Evolutionary conservation across 2,329 filamentous ascomycete species (phyloP).

Genomic region (Clarireedia monteithiana): DNA sequence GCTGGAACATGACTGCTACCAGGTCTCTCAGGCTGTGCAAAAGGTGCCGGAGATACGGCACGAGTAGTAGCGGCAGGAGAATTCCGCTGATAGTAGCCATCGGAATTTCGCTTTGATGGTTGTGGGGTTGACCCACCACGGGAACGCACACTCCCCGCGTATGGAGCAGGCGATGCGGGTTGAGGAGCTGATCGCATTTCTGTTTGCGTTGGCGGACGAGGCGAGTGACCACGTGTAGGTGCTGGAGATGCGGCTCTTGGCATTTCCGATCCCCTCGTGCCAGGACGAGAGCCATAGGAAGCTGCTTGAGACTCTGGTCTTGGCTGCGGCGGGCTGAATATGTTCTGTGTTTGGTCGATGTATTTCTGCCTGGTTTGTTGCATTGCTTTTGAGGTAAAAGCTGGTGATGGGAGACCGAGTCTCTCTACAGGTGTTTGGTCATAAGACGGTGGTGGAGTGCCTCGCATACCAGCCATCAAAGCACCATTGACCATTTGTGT

Average conservation of each 20-base stretch:
- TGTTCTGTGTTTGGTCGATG: constrained; percentile 69
- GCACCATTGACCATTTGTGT: constrained; percentile 33
- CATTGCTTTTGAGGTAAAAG: constrained; percentile 91
- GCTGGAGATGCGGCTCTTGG: constrained; percentile 60
- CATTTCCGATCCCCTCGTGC: constrained; percentile 51
- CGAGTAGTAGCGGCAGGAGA: constrained; percentile 39
- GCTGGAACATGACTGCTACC: constrained; percentile 35
- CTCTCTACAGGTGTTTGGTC: constrained; percentile 61
- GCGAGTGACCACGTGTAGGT: constrained; percentile 55
- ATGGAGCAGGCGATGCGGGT: constrained; percentile 58
- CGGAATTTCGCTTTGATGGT: constrained; percentile 36
- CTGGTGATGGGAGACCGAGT: constrained; percentile 82
- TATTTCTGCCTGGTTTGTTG: constrained; percentile 90
- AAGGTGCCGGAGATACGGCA: constrained; percentile 37
- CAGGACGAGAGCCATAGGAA: constrained; percentile 40
- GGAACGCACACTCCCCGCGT: constrained; percentile 34
- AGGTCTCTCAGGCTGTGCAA: constrained; percentile 37
- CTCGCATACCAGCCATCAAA: constrained; percentile 51
- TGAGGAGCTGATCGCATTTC: constrained; percentile 39
- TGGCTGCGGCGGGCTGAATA: constrained; percentile 47
- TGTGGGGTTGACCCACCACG: constrained; percentile 32
- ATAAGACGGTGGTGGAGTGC: constrained; percentile 82
- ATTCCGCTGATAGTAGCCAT: constrained; percentile 43
- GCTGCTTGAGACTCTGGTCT: constrained; percentile 25
- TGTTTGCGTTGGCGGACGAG: constrained; percentile 48